These are phyloP conservation scores for Sporothrix dimorphospora DNA, from an alignment of 2,329 filamentous ascomycete species.

Conservation along the genomic window DNA sequence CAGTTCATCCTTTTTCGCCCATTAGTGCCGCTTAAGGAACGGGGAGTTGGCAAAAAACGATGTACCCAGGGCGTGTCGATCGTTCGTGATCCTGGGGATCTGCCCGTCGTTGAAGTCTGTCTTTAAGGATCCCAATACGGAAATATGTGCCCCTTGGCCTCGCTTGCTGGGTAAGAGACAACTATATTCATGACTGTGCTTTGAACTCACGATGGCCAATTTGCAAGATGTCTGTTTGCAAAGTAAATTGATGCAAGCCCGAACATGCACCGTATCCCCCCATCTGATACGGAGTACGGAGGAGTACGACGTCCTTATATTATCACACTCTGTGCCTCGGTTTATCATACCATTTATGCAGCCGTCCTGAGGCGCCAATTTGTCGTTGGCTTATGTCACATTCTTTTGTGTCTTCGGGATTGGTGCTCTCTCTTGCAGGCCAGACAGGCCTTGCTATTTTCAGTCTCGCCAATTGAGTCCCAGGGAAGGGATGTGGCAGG, in stretches of 20 bases:
- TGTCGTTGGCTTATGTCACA: background rate
- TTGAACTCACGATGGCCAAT: background rate
- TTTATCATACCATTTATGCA: background rate
- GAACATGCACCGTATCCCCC: too few relatives aligned
- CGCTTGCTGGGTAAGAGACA: background rate
- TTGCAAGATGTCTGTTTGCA: background rate
- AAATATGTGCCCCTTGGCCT: background rate
- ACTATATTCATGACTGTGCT: background rate
- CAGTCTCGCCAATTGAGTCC: conserved; percentile 1
- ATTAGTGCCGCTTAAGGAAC: background rate
- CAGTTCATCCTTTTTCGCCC: too few relatives aligned
- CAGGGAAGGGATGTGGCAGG: conserved; percentile 15
- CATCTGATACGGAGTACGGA: too few relatives aligned
- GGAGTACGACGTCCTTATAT: background rate
- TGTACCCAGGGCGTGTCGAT: conserved; percentile 14
- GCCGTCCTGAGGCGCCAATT: background rate
- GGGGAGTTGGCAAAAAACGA: background rate
- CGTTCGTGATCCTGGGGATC: conserved; percentile 22
- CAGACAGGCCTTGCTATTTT: background rate
- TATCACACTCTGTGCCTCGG: background rate
- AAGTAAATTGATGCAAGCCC: background rate
- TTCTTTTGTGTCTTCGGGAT: background rate
- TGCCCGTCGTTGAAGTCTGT: background rate
- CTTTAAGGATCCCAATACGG: conserved; percentile 3
- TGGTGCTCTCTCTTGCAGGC: conserved; percentile 1